phyloP scores from a whole-genome alignment of 2,329 filamentous ascomycete genomes.

The Mycosphaerelloides madeirae region DNA sequence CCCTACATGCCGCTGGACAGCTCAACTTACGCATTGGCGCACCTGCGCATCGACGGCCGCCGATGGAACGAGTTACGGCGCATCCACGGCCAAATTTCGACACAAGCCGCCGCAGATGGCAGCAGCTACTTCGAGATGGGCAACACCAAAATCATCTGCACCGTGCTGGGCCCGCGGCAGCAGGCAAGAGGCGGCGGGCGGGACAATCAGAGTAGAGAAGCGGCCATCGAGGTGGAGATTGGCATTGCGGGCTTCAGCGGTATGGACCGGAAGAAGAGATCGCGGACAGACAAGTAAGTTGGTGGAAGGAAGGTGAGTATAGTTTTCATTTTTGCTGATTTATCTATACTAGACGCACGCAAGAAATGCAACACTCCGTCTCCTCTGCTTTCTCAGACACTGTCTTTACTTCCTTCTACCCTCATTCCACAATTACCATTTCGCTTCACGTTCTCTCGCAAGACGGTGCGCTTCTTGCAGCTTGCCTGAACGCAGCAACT shows the following conservation, averaged over 20 bases:
- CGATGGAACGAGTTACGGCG: conserved; percentile 96
- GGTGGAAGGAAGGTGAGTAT: neutral
- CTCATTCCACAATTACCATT: conserved; percentile 77
- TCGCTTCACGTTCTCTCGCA: conserved; percentile 82
- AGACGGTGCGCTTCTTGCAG: conserved; percentile 84
- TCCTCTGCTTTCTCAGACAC: conserved; percentile 70
- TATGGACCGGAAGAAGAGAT: conserved; percentile 74
- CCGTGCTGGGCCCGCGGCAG: conserved; percentile 80
- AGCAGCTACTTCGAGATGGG: conserved; percentile 94
- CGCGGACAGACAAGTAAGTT: conserved; percentile 70
- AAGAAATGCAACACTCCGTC: conserved; percentile 77
- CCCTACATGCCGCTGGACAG: conserved; percentile 87
- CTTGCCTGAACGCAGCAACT: conserved; percentile 84
- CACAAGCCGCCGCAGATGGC: conserved; percentile 86
- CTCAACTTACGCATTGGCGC: conserved; percentile 81
- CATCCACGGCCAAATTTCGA: conserved; percentile 82
- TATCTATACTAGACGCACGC: conserved; percentile 57
- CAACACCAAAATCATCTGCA: conserved; percentile 94
- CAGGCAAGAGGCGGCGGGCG: conserved; percentile 49
- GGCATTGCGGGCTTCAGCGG: conserved; percentile 83
- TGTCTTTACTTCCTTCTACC: conserved; percentile 82
- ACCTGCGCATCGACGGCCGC: conserved; percentile 64
- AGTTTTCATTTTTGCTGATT: neutral
- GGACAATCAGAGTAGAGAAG: conserved; percentile 47
- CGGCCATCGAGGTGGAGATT: conserved; percentile 74